These are phyloP conservation scores for Nowakowskiella sp. DNA, from an alignment of 192 early-diverging fungal species.

Conservation along the genomic window DNA sequence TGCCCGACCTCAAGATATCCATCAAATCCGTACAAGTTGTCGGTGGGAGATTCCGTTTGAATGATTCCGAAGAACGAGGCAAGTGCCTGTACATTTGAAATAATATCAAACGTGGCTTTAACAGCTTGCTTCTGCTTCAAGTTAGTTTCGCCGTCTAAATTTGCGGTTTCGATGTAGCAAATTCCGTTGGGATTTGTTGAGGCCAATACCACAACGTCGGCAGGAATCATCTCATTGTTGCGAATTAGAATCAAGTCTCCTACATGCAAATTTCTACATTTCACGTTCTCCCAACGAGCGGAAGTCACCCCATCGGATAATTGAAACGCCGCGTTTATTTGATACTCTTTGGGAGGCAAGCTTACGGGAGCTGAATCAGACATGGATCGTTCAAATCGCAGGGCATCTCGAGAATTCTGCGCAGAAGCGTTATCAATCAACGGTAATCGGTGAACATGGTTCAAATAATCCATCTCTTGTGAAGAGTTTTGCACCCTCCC, in stretches of 20 bases:
- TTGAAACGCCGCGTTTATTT: background rate
- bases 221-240: slow-evolving; percentile 74
- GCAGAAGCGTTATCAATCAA: background rate
- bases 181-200: slow-evolving; percentile 63
- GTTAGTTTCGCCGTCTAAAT: slow-evolving; percentile 85
- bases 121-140: slow-evolving; percentile 75
- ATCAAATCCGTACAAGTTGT: slow-evolving; percentile 78
- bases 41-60: slow-evolving; percentile 64
- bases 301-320: background rate
- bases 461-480: background rate
- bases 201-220: slow-evolving; percentile 66
- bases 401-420: no score
- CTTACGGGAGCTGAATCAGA: background rate
- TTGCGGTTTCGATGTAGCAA: slow-evolving; percentile 80
- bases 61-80: slow-evolving; percentile 47
- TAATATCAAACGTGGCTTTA: slow-evolving; percentile 43
- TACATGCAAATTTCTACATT: slow-evolving; percentile 47
- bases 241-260: slow-evolving; percentile 71
- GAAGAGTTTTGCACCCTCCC: background rate
- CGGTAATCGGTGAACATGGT: background rate
- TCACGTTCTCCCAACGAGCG: slow-evolving; percentile 4
- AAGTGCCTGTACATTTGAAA: slow-evolving; percentile 36
- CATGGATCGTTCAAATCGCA: no score
- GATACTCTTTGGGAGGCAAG: background rate
- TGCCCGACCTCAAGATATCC: slow-evolving; percentile 55